Conservation (phyloP, 2,329 filamentous ascomycete genomes). For the Stachybotrys elegans region DNA sequence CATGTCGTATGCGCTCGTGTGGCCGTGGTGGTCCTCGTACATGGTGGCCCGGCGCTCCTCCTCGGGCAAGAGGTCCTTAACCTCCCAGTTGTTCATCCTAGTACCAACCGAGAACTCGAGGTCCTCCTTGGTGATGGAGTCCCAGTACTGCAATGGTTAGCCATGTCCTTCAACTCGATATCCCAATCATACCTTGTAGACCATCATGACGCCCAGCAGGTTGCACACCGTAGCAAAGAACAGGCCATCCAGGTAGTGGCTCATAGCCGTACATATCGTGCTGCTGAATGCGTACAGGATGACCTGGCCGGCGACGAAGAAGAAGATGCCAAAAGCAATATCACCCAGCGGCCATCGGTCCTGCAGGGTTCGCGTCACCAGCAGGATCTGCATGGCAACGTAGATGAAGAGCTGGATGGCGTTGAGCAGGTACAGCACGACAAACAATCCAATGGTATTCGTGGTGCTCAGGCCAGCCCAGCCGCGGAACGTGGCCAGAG, state of each 20-base stretch:
- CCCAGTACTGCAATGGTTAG: slow-evolving; percentile 69
- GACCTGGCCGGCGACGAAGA: slow-evolving; percentile 89
- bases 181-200: slow-evolving; percentile 72
- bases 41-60: slow-evolving; percentile 71
- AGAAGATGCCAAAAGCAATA: slow-evolving; percentile 83
- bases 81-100: slow-evolving; percentile 95
- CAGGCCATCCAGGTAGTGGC: slow-evolving; percentile 90
- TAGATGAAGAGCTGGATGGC: slow-evolving; percentile 84
- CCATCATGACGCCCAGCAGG: slow-evolving; percentile 95
- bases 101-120: slow-evolving; percentile 96
- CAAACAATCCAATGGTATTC: slow-evolving; percentile 84
- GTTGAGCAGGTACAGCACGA: slow-evolving; percentile 88
- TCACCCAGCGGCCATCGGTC: slow-evolving; percentile 95
- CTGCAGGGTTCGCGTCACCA: slow-evolving; percentile 85
- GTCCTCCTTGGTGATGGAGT: slow-evolving; percentile 97
- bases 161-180: neutral
- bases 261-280: slow-evolving; percentile 74
- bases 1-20: slow-evolving; percentile 49
- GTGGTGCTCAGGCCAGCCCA: slow-evolving; percentile 82
- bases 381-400: slow-evolving; percentile 77
- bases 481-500: slow-evolving; percentile 85
- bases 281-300: slow-evolving; percentile 86
- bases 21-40: slow-evolving; percentile 65
- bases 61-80: slow-evolving; percentile 83
- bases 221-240: slow-evolving; percentile 96